These are phyloP conservation scores for Naegleria fowleri DNA, from an alignment of 208 protist genomes.

Conservation along the genomic window DNA sequence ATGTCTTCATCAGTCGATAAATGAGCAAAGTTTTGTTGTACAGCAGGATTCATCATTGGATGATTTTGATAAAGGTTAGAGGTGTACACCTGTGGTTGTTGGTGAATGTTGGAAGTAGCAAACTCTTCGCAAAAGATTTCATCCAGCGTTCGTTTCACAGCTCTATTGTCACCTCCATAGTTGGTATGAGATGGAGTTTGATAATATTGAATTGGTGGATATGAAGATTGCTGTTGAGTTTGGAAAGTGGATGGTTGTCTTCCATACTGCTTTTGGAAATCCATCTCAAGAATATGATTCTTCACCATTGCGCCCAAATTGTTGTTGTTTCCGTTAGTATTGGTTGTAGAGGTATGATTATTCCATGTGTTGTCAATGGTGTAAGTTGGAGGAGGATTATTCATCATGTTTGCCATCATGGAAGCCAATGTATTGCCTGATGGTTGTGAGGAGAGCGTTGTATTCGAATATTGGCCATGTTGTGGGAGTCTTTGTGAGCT, in stretches of 20 bases:
- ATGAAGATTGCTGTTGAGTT: not conserved
- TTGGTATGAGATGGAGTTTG: not conserved
- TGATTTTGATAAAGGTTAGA: not conserved
- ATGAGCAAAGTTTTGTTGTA: not conserved
- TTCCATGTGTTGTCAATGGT: not conserved
- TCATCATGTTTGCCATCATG: not conserved
- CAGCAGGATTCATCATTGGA: not conserved
- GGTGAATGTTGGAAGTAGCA: not conserved
- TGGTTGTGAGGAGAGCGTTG: not conserved
- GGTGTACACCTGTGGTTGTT: not conserved
- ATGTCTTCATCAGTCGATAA: not conserved
- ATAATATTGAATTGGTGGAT: not conserved
- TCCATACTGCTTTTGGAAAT: not conserved
- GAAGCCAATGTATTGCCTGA: not conserved
- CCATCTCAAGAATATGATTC: not conserved
- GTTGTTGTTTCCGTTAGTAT: not conserved
- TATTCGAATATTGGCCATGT: not conserved
- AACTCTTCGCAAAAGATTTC: not conserved
- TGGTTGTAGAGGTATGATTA: not conserved
- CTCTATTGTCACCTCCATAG: not conserved
- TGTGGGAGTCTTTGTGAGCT: not conserved
- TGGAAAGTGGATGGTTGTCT: not conserved
- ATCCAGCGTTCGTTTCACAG: not conserved
- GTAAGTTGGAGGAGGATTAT: not conserved
- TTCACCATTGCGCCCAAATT: not conserved